phyloP scores from a whole-genome alignment of 2,329 filamentous ascomycete genomes.

The Paecilomyces sp. region DNA sequence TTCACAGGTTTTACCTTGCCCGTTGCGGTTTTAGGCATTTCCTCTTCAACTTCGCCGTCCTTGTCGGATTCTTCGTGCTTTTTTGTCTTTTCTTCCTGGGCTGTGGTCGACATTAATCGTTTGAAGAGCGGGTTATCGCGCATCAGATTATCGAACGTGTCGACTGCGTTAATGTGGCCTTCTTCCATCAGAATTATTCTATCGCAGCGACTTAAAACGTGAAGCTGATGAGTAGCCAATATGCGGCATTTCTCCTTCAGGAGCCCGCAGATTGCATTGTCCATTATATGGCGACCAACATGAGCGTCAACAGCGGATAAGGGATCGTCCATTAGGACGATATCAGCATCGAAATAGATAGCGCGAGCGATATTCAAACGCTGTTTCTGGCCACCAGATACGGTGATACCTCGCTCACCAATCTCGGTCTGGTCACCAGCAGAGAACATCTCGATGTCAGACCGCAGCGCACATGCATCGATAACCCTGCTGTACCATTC shows the following conservation, averaged over 20 bases:
- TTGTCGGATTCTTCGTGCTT: constrained; percentile 41
- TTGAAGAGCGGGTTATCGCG: constrained; percentile 68
- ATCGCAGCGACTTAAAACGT: constrained; percentile 85
- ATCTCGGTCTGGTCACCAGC: constrained; percentile 86
- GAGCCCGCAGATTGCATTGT: constrained; percentile 85
- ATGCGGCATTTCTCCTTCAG: constrained; percentile 85
- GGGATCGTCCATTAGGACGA: constrained; percentile 59
- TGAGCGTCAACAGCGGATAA: constrained; percentile 51
- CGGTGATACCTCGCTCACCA: constrained; percentile 89
- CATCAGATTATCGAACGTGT: constrained; percentile 88
- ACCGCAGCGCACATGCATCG: constrained; percentile 73
- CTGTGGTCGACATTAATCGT: constrained; percentile 72
- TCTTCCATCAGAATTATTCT: constrained; percentile 89
- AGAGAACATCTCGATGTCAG: constrained; percentile 90
- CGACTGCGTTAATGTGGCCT: constrained; percentile 74
- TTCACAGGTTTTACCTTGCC: constrained; percentile 28
- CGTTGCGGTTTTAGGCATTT: constrained; percentile 45
- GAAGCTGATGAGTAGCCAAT: constrained; percentile 89
- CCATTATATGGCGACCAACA: constrained; percentile 69
- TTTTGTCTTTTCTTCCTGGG: constrained; percentile 51
- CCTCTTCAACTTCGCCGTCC: constrained; percentile 42
- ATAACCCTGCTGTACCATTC: constrained; percentile 81
- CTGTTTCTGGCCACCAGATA: constrained; percentile 93
- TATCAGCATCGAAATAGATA: constrained; percentile 58
- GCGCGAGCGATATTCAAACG: constrained; percentile 85